Conservation (phyloP, 1,284 basidiomycete species). For the Boletus semigastroideus region DNA sequence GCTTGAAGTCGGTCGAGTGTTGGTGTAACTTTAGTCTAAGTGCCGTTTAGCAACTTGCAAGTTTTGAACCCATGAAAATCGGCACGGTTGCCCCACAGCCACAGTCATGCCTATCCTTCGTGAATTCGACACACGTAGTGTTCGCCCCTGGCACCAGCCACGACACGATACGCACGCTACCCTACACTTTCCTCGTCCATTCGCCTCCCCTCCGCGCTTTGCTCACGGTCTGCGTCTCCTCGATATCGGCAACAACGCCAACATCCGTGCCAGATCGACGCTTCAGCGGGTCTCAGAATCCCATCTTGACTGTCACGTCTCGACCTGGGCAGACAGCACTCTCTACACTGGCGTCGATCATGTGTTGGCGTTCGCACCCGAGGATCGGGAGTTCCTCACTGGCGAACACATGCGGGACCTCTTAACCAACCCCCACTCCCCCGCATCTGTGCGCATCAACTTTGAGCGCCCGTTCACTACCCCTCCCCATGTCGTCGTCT, state of each 20-base stretch:
- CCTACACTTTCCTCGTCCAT: not conserved
- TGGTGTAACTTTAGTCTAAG: too few relatives aligned
- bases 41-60: too few relatives aligned
- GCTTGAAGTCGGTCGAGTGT: too few relatives aligned
- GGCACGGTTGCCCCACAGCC: too few relatives aligned
- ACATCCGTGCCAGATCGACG: not conserved
- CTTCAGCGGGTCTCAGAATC: not conserved
- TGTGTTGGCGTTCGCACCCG: not conserved
- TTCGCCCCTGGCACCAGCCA: not conserved
- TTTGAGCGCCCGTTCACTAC: not conserved
- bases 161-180: not conserved
- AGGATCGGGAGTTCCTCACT: not conserved
- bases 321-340: not conserved
- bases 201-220: not conserved
- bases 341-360: not conserved
- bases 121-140: not conserved
- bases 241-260: not conserved
- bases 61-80: too few relatives aligned
- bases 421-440: not conserved
- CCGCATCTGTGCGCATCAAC: not conserved
- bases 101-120: not conserved
- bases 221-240: not conserved
- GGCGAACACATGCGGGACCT: not conserved
- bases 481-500: not conserved
- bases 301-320: not conserved